Evolutionary conservation across 352 stramenopile species (phyloP).

Genomic region (Peronospora destructor): DNA sequence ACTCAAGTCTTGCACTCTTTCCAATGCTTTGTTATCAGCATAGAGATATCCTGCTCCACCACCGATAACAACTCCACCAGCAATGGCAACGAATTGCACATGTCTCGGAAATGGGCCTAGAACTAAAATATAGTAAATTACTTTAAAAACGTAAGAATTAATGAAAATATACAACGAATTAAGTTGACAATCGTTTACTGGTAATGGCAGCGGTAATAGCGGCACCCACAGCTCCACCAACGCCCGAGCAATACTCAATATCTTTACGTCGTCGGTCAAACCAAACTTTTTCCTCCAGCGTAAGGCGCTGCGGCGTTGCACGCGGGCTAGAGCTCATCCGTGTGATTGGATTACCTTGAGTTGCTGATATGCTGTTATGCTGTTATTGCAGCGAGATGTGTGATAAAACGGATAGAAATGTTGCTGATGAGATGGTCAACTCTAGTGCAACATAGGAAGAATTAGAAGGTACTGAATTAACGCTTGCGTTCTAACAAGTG

Average conservation of each 20-base stretch:
- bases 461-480: not conserved
- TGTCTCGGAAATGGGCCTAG: constrained; percentile 61
- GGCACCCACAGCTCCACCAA: constrained; percentile 50
- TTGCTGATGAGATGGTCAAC: not conserved
- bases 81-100: constrained; percentile 53
- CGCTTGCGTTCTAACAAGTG: no score
- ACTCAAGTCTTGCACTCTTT: constrained; percentile 68
- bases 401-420: no score
- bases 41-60: constrained; percentile 56
- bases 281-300: constrained; percentile 80
- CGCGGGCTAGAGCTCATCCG: not conserved
- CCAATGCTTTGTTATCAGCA: constrained; percentile 63
- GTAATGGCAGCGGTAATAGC: constrained; percentile 47
- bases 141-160: constrained; percentile 3
- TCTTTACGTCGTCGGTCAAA: constrained; percentile 64
- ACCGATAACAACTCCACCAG: constrained; percentile 53
- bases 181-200: constrained; percentile 25
- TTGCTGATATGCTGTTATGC: not conserved
- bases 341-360: not conserved
- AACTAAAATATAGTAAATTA: constrained; percentile 20
- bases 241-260: constrained; percentile 53
- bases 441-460: not conserved
- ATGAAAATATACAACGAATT: not conserved
- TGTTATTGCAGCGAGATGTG: no score
- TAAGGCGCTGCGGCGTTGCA: constrained; percentile 35